Evolutionary conservation across 1,284 basidiomycete genomes (phyloP), one percentile per base, ranked within the genome.

Genomic region (Coniferiporia sulphurascens): DNA sequence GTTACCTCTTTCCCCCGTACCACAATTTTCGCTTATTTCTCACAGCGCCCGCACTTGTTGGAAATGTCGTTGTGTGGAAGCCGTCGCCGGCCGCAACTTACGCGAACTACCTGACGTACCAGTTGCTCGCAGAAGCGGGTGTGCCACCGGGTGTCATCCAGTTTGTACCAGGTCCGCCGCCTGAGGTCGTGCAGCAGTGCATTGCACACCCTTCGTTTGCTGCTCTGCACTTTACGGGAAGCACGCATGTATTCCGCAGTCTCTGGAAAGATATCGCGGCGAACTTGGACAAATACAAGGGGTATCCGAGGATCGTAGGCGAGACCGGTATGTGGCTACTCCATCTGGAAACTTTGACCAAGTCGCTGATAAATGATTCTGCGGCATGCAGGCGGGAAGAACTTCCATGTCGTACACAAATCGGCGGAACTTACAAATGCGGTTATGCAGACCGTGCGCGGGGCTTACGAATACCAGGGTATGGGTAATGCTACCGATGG

Each of bases 11-110:
- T 3, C 46, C 21, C 36, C 21, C 44, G 21, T n/a, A 45, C 34
- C 61, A 13, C 45, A 48, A 53, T 58, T 34, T 48, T 35, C 50
- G 27, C 17, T 58, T 38, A 45, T 32, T 62, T 15, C 61, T 32
- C 67, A 54, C 72, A 83, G 94, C 86, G 13, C 96, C 96, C 41
- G 95, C 93, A 13, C 78, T 99, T 62, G 89, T 98, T 48, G 97
- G 97, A 62, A 99, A 99, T 74, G 92, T 94, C 59, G 86, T 91
- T 58, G 79, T 99, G 63, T 99, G 96, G 96, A 99, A 99, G 74
- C 96, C 96, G 15, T 95, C 95, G 0, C 97, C 96, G 9, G 89
- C 88, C 58, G 95, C 96, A 46, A 93, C 91, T 50, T 96, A 97
- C 78, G 89, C 95, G 61, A 98, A 95, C 79, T 99, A 96, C 79